Evolutionary conservation across 768 basidiomycete genomes (phyloP).

Genomic region (Serendipita sp.): DNA sequence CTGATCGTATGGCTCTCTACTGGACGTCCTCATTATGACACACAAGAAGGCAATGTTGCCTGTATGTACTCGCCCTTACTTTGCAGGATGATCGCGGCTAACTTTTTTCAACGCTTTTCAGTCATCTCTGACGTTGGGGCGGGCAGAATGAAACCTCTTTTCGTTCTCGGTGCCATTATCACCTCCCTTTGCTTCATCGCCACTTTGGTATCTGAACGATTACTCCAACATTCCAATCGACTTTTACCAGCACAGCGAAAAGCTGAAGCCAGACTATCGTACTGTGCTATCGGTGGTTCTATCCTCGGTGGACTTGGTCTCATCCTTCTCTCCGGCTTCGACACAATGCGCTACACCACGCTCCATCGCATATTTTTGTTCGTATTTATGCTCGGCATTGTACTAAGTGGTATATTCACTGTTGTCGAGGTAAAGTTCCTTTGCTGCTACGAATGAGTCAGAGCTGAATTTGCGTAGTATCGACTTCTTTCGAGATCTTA

Average conservation of each 20-base stretch:
- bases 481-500: background rate
- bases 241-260: slow-evolving; percentile 28
- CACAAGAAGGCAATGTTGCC: slow-evolving; percentile 8
- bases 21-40: slow-evolving; percentile 40
- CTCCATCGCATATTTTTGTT: slow-evolving; percentile 48
- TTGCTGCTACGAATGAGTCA: background rate
- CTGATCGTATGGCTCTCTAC: slow-evolving; percentile 53
- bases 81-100: slow-evolving; percentile 11
- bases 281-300: slow-evolving; percentile 44
- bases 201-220: slow-evolving; percentile 43
- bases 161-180: slow-evolving; percentile 46
- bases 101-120: background rate
- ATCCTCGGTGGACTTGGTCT: slow-evolving; percentile 49
- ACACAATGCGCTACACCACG: slow-evolving; percentile 37
- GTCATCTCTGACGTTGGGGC: slow-evolving; percentile 74
- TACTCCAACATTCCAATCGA: slow-evolving; percentile 46
- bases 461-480: background rate
- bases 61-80: slow-evolving; percentile 4
- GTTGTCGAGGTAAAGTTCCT: slow-evolving; percentile 37
- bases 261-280: slow-evolving; percentile 37
- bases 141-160: slow-evolving; percentile 55
- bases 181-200: slow-evolving; percentile 48
- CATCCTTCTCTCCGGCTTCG: slow-evolving; percentile 54
- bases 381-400: slow-evolving; percentile 58
- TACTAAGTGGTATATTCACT: slow-evolving; percentile 58